Conservation (phyloP, 345 rosid species). For the Sonneratia alba region DNA sequence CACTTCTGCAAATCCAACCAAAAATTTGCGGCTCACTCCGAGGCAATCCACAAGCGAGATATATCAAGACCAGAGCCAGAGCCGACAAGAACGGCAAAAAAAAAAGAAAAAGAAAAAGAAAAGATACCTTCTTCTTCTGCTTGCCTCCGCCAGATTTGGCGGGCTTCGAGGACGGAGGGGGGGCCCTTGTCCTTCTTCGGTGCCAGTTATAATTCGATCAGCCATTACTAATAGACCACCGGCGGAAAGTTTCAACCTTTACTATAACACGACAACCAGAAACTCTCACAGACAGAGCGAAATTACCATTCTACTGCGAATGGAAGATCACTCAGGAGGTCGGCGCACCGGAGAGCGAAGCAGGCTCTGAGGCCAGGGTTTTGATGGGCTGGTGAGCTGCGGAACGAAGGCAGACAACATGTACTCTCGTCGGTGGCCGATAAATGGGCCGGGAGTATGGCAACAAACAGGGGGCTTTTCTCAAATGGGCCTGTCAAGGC, state of each 20-base stretch:
- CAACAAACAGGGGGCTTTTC: background rate
- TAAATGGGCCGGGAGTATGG: background rate
- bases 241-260: background rate
- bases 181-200: conserved; percentile 74
- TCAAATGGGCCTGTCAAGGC: background rate
- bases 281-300: background rate
- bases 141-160: conserved; percentile 70
- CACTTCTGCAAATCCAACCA: conserved; percentile 28
- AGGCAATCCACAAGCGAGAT: background rate
- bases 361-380: background rate
- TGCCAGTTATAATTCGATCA: conserved; percentile 24
- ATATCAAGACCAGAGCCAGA: background rate
- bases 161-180: conserved; percentile 67
- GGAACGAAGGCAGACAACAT: background rate
- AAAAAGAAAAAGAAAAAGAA: background rate
- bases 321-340: background rate
- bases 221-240: background rate
- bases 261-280: background rate
- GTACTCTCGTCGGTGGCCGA: background rate
- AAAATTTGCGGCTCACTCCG: background rate
- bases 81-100: background rate
- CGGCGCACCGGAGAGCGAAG: background rate
- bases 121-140: conserved; percentile 65
- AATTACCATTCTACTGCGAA: background rate
- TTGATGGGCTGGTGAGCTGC: background rate